Conservation (phyloP, 805 yeast species). For the Lipomyces mesembrius region DNA sequence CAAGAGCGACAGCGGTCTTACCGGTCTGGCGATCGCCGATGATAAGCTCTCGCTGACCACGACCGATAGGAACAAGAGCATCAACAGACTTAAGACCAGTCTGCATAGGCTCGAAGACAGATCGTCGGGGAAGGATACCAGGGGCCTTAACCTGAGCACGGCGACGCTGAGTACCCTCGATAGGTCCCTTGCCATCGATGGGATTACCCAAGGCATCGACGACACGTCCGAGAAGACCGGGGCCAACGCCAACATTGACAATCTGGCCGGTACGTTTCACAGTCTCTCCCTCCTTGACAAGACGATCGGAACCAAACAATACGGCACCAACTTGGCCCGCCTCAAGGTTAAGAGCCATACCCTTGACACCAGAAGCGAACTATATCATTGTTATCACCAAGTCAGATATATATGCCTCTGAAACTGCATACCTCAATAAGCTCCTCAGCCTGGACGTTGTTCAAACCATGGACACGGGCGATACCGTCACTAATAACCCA, state of each 20-base stretch:
- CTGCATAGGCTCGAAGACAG: constrained; percentile 99
- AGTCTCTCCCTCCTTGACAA: constrained; percentile 98
- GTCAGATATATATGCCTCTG: not conserved
- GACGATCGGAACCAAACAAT: constrained; percentile 98
- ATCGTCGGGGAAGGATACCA: constrained; percentile 99
- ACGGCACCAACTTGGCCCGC: constrained; percentile 99
- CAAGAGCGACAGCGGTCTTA: constrained; percentile 99
- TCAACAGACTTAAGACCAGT: constrained; percentile 99
- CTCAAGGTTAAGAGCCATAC: constrained; percentile 99
- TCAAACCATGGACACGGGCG: constrained; percentile 99
- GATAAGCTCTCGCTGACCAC: constrained; percentile 99
- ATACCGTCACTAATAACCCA: constrained; percentile 88
- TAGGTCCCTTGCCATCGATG: constrained; percentile 99
- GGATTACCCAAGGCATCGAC: constrained; percentile 99
- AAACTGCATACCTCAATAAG: constrained; percentile 66
- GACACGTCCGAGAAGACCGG: constrained; percentile 97
- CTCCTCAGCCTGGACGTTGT: constrained; percentile 99
- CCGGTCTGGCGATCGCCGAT: constrained; percentile 99
- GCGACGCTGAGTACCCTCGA: constrained; percentile 77
- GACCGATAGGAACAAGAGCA: constrained; percentile 98
- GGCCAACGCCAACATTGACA: constrained; percentile 99
- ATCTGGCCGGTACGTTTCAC: constrained; percentile 99
- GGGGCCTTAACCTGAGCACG: constrained; percentile 99
- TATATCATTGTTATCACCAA: not conserved
- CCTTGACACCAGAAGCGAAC: constrained; percentile 98